These are phyloP conservation scores for Candida jianshihensis DNA, from an alignment of 805 yeast species.

Conservation along the genomic window DNA sequence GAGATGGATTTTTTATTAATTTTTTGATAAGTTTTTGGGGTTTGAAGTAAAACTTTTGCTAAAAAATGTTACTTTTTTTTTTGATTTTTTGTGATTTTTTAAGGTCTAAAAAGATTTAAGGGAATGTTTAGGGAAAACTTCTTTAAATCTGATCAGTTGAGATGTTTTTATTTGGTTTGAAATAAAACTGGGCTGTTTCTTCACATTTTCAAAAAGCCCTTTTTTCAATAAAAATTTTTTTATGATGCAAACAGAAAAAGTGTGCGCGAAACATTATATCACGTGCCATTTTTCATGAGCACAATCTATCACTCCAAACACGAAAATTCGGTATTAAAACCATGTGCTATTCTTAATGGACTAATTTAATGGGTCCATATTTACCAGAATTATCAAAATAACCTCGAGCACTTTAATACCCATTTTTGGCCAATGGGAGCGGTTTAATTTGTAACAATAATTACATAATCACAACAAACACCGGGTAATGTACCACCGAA, in stretches of 20 bases:
- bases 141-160: conserved; percentile 2
- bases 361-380: too few species aligned
- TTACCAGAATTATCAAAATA: too few species aligned
- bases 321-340: too few species aligned
- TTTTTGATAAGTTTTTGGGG: conserved; percentile 19
- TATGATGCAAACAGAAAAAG: neutral
- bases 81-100: neutral
- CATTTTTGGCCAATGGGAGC: too few species aligned
- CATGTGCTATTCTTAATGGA: too few species aligned
- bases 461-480: too few species aligned
- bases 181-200: conserved; percentile 9
- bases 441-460: too few species aligned
- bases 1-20: conserved; percentile 6
- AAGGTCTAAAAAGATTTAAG: neutral
- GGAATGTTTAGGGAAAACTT: too few species aligned
- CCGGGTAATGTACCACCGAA: too few species aligned
- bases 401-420: too few species aligned
- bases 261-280: neutral
- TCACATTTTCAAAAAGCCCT: neutral
- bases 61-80: conserved; percentile 1
- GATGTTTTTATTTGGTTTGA: conserved; percentile 12
- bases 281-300: neutral
- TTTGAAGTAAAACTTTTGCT: conserved; percentile 8
- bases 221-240: neutral
- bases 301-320: too few species aligned